Evolutionary conservation across 371 early-diverging fungal genomes (phyloP).

Genomic region (Mucor lusitanicus): DNA sequence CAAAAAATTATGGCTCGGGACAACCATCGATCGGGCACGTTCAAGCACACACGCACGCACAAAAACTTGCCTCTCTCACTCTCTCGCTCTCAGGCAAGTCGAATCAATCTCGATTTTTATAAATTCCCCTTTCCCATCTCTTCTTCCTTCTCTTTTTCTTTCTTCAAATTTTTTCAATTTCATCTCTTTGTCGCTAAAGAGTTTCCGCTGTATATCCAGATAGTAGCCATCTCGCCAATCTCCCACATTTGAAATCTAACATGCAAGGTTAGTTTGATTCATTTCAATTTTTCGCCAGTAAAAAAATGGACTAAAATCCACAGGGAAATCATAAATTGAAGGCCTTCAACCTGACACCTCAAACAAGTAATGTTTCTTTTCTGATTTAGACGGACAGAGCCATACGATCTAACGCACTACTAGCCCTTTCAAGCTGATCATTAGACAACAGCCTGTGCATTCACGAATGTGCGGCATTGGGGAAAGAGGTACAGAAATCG

Average conservation of each 20-base stretch:
- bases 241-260: not conserved
- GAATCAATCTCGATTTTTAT: not conserved
- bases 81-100: not conserved
- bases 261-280: conserved; percentile 11
- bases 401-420: not conserved
- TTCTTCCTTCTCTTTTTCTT: conserved; percentile 6
- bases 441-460: conserved; percentile 54
- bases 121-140: conserved; percentile 5
- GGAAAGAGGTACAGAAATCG: conserved; percentile 39
- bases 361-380: not conserved
- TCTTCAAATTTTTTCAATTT: not conserved
- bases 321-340: not conserved
- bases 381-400: not conserved
- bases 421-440: conserved; percentile 36
- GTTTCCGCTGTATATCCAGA: not conserved
- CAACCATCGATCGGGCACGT: conserved; percentile 8
- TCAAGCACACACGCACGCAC: not conserved
- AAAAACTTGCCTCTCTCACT: not conserved
- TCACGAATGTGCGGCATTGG: conserved; percentile 55
- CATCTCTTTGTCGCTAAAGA: not conserved
- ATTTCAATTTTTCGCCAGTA: not conserved
- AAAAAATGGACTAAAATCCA: conserved; percentile 1
- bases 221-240: not conserved
- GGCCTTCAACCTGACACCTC: conserved; percentile 1
- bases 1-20: conserved; percentile 5